Evolutionary conservation across 2,329 filamentous ascomycete genomes (phyloP).

Genomic region (Aspergillus niger): DNA sequence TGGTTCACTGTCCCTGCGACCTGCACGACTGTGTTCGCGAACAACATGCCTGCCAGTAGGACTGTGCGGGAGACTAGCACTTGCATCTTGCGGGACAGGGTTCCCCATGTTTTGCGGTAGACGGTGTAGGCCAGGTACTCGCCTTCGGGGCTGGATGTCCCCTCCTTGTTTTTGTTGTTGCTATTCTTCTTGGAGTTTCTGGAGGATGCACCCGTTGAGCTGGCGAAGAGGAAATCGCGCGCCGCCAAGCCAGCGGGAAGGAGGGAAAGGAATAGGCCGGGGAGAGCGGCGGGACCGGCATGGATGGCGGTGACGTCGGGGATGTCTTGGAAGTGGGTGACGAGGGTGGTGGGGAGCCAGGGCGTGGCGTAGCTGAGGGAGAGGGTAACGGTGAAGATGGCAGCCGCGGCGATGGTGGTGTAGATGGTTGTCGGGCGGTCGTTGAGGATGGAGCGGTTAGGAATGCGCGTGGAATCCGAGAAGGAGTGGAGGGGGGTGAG

Average conservation of each 20-base stretch:
- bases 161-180: slow-evolving; percentile 47
- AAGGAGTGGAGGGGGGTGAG: slow-evolving; percentile 58
- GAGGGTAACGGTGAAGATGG: slow-evolving; percentile 73
- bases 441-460: slow-evolving; percentile 65
- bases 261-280: slow-evolving; percentile 53
- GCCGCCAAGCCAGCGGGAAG: slow-evolving; percentile 72
- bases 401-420: slow-evolving; percentile 68
- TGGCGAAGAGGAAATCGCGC: slow-evolving; percentile 72
- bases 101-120: slow-evolving; percentile 61
- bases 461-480: slow-evolving; percentile 49
- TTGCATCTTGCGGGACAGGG: slow-evolving; percentile 60
- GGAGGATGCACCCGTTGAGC: slow-evolving; percentile 48
- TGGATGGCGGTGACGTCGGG: slow-evolving; percentile 69
- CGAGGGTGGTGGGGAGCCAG: slow-evolving; percentile 71
- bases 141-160: slow-evolving; percentile 57
- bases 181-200: slow-evolving; percentile 47
- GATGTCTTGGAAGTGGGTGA: slow-evolving; percentile 73
- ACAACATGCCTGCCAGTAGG: slow-evolving; percentile 48
- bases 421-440: slow-evolving; percentile 65
- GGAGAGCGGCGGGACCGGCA: slow-evolving; percentile 57
- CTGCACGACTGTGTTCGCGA: slow-evolving; percentile 63
- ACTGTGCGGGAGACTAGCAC: slow-evolving; percentile 65
- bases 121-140: slow-evolving; percentile 74
- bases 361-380: slow-evolving; percentile 67
- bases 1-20: slow-evolving; percentile 68